phyloP scores from a whole-genome alignment of 257 asterid genomes.

The Solanum paucissectum region DNA sequence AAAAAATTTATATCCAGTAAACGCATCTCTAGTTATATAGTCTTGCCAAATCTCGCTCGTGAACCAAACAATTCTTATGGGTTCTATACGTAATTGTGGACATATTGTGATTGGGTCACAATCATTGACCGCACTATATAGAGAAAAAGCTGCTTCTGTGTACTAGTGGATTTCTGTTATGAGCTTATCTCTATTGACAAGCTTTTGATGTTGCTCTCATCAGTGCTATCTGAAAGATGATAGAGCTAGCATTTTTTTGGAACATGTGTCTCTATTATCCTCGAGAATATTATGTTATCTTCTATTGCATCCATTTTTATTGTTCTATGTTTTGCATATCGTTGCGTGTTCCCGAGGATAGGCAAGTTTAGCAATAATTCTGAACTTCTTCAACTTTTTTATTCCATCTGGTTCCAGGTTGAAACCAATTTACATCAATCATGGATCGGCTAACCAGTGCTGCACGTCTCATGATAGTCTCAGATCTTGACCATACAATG shows the following conservation, averaged over 20 bases:
- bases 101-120: neutral
- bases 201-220: neutral
- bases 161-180: neutral
- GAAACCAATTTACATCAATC: conserved; percentile 12
- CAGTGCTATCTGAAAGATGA: neutral
- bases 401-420: conserved; percentile 28
- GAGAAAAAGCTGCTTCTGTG: neutral
- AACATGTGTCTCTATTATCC: neutral
- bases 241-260: neutral
- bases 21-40: neutral
- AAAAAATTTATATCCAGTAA: neutral
- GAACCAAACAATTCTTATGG: neutral
- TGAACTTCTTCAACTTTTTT: neutral
- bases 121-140: neutral
- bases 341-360: neutral
- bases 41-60: neutral
- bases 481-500: conserved; percentile 98
- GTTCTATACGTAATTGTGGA: neutral
- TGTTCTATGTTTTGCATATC: neutral
- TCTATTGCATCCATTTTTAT: neutral
- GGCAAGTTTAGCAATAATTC: neutral
- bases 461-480: conserved; percentile 88
- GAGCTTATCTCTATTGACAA: neutral
- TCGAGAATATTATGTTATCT: neutral
- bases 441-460: conserved; percentile 67